Conservation (phyloP, 768 basidiomycete genomes). For the Fistulinella prunicolor region DNA sequence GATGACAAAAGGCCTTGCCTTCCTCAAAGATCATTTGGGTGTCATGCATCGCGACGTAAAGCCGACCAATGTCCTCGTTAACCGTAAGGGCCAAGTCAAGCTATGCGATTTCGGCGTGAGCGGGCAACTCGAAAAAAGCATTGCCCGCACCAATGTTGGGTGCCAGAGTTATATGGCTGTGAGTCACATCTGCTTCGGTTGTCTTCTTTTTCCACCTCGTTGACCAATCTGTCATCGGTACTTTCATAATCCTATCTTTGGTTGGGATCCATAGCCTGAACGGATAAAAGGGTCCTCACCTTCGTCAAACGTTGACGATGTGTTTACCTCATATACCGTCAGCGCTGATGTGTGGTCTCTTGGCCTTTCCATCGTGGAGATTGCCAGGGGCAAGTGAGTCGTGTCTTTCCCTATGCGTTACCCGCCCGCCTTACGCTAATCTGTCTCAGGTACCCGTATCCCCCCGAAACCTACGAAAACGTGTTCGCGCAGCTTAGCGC, state of each 20-base stretch:
- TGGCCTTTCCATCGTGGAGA: conserved; percentile 90
- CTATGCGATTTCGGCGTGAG: conserved; percentile 99
- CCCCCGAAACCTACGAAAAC: conserved; percentile 95
- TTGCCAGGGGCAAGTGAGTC: conserved; percentile 64
- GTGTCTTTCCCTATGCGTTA: not conserved
- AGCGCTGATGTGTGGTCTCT: conserved; percentile 98
- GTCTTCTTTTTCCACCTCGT: not conserved
- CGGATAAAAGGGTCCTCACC: conserved; percentile 90
- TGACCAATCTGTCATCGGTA: conserved; percentile 3
- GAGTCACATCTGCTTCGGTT: conserved; percentile 31
- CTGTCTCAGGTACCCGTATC: conserved; percentile 74
- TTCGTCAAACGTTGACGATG: conserved; percentile 30
- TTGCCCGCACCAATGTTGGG: conserved; percentile 98
- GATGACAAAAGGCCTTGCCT: conserved; percentile 89
- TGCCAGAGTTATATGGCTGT: conserved; percentile 99
- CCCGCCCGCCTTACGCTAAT: conserved; percentile 1
- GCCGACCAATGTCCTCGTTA: conserved; percentile 92
- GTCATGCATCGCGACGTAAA: conserved; percentile 88
- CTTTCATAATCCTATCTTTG: not conserved
- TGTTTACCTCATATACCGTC: conserved; percentile 73
- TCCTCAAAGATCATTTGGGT: conserved; percentile 92
- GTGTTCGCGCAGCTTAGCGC: conserved; percentile 97
- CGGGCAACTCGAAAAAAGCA: conserved; percentile 91
- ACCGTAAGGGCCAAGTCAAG: conserved; percentile 85
- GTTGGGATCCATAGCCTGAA: conserved; percentile 62